Conservation (phyloP, 768 basidiomycete species). For the Clitopilus passeckerianus region DNA sequence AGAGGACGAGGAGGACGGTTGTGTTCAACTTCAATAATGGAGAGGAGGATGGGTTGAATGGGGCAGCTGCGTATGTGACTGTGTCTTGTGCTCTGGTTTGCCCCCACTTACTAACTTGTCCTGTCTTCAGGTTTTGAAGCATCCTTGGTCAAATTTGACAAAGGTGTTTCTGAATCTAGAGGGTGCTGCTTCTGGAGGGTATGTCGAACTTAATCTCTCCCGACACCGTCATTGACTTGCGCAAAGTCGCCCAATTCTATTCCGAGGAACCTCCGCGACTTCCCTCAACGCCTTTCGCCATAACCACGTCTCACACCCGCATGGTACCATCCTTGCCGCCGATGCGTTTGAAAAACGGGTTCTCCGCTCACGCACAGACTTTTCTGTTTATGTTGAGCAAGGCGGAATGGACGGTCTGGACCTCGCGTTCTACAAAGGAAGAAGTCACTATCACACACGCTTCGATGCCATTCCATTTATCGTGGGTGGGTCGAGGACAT, state of each 20-base stretch:
- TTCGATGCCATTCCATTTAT: slow-evolving; percentile 63
- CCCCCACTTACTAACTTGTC: neutral
- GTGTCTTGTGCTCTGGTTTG: neutral
- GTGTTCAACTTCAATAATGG: slow-evolving; percentile 83
- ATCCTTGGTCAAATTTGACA: slow-evolving; percentile 68
- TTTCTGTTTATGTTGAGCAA: slow-evolving; percentile 47
- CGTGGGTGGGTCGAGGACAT: slow-evolving; percentile 38
- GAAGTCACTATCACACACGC: slow-evolving; percentile 75
- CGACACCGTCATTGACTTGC: slow-evolving; percentile 1
- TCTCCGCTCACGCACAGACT: slow-evolving; percentile 72
- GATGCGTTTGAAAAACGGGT: slow-evolving; percentile 66
- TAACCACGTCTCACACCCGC: slow-evolving; percentile 54
- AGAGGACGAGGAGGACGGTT: slow-evolving; percentile 39
- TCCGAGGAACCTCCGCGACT: slow-evolving; percentile 61
- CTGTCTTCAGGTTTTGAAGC: slow-evolving; percentile 52
- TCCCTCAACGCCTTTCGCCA: slow-evolving; percentile 49
- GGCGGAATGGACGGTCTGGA: slow-evolving; percentile 63
- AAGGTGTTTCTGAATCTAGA: slow-evolving; percentile 78
- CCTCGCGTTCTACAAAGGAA: slow-evolving; percentile 71
- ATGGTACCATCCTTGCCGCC: slow-evolving; percentile 63
- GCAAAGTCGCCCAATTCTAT: slow-evolving; percentile 66
- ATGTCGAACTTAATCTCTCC: slow-evolving; percentile 10
- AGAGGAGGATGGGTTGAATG: slow-evolving; percentile 74
- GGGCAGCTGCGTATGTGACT: slow-evolving; percentile 52
- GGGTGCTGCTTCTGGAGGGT: slow-evolving; percentile 79